phyloP scores from a whole-genome alignment of 2,329 filamentous ascomycete genomes.

The Torrubiella hemipterigena region DNA sequence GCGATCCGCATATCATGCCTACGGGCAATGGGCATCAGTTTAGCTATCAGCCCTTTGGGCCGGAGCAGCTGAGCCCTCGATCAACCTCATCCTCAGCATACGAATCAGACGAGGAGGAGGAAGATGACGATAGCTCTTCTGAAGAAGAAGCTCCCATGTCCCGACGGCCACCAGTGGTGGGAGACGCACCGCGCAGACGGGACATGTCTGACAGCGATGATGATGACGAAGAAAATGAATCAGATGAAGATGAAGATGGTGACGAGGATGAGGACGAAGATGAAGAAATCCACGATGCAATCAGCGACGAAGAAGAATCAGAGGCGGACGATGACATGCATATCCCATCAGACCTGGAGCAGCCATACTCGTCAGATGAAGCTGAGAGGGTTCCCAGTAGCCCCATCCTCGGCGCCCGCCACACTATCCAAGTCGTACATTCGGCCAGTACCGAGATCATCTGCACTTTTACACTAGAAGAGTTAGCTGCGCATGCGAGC shows the following conservation, averaged over 20 bases:
- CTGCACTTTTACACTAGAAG: conserved; percentile 30
- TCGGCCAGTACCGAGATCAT: conserved; percentile 8
- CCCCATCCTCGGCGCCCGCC: no score
- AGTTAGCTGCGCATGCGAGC: conserved; percentile 33
- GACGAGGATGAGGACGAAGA: conserved; percentile 2
- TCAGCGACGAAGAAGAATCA: not conserved
- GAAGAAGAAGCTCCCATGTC: conserved; percentile 1
- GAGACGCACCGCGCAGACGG: no score
- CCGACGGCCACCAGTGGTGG: no score
- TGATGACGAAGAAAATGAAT: no score
- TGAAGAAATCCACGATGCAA: not conserved
- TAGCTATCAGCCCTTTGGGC: conserved; percentile 23
- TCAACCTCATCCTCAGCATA: conserved; percentile 20
- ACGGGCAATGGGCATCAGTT: conserved; percentile 29
- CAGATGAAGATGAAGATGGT: conserved; percentile 15
- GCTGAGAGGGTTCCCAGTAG: no score
- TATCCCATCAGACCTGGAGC: conserved; percentile 1
- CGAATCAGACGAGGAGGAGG: conserved; percentile 10
- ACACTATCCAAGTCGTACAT: no score
- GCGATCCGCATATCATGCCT: conserved; percentile 29
- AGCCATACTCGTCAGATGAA: not conserved
- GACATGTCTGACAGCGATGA: conserved; percentile 12
- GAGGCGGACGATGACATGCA: not conserved
- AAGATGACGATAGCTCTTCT: conserved; percentile 11
- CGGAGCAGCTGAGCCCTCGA: conserved; percentile 24